Base-by-base conservation (phyloP, 2,329 filamentous ascomycete species). In the Ampelomyces quisqualis region DNA sequence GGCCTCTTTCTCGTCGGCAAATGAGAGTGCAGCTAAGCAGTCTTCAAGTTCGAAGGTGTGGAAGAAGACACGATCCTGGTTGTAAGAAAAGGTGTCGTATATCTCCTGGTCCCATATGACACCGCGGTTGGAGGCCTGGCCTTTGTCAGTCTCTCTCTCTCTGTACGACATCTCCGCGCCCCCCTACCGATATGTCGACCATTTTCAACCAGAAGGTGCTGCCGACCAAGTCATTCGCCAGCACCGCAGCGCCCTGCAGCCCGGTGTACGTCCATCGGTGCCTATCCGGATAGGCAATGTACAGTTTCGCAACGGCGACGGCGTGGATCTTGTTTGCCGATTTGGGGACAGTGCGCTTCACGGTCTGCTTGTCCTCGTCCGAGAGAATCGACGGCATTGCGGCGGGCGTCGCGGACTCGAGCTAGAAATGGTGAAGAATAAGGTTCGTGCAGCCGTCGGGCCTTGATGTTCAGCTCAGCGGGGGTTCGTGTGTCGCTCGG, bases 141-240 rank as follows among this genome's bases (percentile, higher is more conserved):
- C 62, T 95, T 89, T 89, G 39, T 51, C 45, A 60, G 55, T 40
- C 22, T 35, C 24, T 15, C 11, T n/a, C 17, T 10, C 24, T 13
- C 21, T 11, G 28, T 9, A 14, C 30, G 26, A 13, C 7, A 6
- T 34, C 20, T 11, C 11, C 15, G 19, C 22, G 19, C 27, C 32
- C 21, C 76, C 85, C 64, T 77, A 95, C 90, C 66, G 90, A 96
- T 41, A 98, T 84, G 68, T 98, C 93, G 36, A 98, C 93, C 73
- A 98, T 77, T 76, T 98, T 98, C 56, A 98, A 75, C 89, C 91
- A 98, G 71, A 90, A 95, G 1, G 93, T 96, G 69, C 95, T 86
- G 53, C 93, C 93, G 19, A 97, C 90, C 26, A 95, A 73, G 66
- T 98, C 93, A 68, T 97, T 95, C 55, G 89, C 86, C 51, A 98